Conservation (phyloP, 202 grass and related monocot genomes). For the Schoenoplectus tabernaemontani region DNA sequence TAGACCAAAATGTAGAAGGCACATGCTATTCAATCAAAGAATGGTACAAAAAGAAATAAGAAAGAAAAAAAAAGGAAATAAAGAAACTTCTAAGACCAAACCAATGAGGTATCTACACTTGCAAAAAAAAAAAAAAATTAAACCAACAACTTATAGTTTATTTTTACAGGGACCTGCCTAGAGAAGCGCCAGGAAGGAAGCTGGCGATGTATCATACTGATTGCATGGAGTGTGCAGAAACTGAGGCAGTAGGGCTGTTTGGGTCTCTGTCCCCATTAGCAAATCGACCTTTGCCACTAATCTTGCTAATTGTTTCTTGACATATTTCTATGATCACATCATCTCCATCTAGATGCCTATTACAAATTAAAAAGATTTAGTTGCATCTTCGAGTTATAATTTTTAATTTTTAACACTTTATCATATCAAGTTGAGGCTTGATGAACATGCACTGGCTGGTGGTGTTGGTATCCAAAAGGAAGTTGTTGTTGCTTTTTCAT, state of each 20-base stretch:
- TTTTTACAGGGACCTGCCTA: slow-evolving; percentile 63
- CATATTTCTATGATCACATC: slow-evolving; percentile 89
- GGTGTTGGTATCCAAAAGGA: background rate
- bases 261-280: slow-evolving; percentile 68
- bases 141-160: slow-evolving; percentile 46
- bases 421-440: background rate
- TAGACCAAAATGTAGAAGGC: background rate
- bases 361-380: background rate
- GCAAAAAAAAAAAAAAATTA: background rate
- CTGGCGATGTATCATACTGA: slow-evolving; percentile 68
- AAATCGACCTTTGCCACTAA: slow-evolving; percentile 59
- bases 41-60: background rate
- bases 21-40: slow-evolving; percentile 17
- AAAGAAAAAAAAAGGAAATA: background rate
- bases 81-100: slow-evolving; percentile 7
- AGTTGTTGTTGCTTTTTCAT: background rate
- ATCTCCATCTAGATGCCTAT: slow-evolving; percentile 26
- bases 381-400: background rate
- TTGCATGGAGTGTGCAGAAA: slow-evolving; percentile 84
- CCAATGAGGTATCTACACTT: slow-evolving; percentile 16
- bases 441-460: background rate
- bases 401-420: background rate
- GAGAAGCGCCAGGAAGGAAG: slow-evolving; percentile 42
- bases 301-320: slow-evolving; percentile 59
- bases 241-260: slow-evolving; percentile 80